Percentiles rank a stretch among this genome's conserved stretches.
phyloP scores from a whole-genome alignment of 116 monocot species.

The Posidonia oceanica region DNA sequence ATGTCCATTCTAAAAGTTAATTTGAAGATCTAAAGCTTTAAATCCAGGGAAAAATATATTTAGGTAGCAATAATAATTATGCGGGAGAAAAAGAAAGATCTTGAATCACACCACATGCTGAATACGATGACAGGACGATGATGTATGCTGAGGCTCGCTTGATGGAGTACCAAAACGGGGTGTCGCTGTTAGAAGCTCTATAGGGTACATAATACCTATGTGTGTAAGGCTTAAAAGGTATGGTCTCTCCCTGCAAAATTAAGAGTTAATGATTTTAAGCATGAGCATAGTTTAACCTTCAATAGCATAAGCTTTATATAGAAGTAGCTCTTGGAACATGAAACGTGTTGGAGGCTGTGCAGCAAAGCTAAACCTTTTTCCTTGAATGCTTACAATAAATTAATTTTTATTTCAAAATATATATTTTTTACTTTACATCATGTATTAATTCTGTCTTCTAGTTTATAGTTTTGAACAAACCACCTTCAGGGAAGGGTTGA shows the following conservation, averaged over 20 bases:
- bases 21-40: no score
- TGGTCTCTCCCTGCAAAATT: slow-evolving; percentile 24
- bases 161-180: slow-evolving; percentile 25
- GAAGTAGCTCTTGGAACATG: no score
- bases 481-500: no score
- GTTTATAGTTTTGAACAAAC: no score
- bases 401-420: no score
- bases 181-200: slow-evolving; percentile 14
- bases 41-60: no score
- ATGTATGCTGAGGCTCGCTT: slow-evolving; percentile 23
- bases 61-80: not conserved
- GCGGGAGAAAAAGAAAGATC: not conserved
- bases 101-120: slow-evolving; percentile 16
- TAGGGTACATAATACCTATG: slow-evolving; percentile 16
- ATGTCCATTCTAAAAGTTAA: no score
- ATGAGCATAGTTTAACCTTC: not conserved
- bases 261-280: not conserved
- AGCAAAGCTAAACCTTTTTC: no score
- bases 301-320: not conserved
- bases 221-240: slow-evolving; percentile 18
- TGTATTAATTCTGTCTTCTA: no score
- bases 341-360: no score
- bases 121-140: slow-evolving; percentile 19
- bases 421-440: no score
- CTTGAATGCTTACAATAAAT: no score